These are phyloP conservation scores for Ormosia semicastrata DNA, from an alignment of 306 rosid species.

Conservation along the genomic window DNA sequence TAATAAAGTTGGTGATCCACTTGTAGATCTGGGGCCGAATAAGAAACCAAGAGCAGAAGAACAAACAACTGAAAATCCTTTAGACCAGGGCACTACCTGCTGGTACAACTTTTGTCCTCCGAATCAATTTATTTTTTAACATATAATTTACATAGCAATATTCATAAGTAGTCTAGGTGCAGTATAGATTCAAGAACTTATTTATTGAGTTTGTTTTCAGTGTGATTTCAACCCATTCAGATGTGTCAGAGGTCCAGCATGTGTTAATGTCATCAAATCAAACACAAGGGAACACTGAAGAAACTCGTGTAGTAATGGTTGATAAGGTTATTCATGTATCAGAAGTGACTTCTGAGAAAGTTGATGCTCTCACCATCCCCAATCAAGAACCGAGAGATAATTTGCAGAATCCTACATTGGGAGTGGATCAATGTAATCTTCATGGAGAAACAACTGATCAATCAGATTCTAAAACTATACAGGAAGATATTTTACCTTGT, in stretches of 20 bases:
- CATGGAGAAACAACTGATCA: constrained; percentile 28
- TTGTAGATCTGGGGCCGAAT: constrained; percentile 36
- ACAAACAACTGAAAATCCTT: constrained; percentile 24
- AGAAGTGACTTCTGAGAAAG: constrained; percentile 59
- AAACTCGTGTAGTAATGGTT: constrained; percentile 48
- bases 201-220: constrained; percentile 48
- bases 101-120: constrained; percentile 36
- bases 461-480: constrained; percentile 37
- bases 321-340: constrained; percentile 67
- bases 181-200: background rate
- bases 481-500: constrained; percentile 35
- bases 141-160: constrained; percentile 13
- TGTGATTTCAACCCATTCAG: constrained; percentile 39
- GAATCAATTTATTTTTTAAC: constrained; percentile 9
- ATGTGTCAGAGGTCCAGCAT: constrained; percentile 33
- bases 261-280: constrained; percentile 42
- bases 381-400: constrained; percentile 25
- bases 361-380: constrained; percentile 27
- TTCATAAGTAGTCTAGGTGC: constrained; percentile 3
- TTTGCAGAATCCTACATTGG: constrained; percentile 26
- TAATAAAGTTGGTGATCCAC: constrained; percentile 33
- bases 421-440: constrained; percentile 15
- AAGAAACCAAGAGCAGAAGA: constrained; percentile 68
- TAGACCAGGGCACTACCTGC: constrained; percentile 36
- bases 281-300: constrained; percentile 45